These are phyloP conservation scores for Trichophyton mentagrophytes DNA, from an alignment of 2,329 filamentous ascomycete species.

Conservation along the genomic window DNA sequence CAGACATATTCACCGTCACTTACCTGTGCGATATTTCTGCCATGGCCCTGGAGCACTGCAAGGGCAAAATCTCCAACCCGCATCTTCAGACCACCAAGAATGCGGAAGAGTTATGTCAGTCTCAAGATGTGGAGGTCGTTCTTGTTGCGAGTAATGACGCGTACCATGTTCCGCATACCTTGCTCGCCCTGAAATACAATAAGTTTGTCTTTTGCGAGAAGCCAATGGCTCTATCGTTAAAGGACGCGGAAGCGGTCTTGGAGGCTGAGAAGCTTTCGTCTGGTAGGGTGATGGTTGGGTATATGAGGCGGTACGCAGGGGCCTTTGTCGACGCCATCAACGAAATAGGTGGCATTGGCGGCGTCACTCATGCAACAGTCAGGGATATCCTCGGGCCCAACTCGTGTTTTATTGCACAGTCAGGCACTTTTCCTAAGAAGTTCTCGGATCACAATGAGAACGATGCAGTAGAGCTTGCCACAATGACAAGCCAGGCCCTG, in stretches of 20 bases:
- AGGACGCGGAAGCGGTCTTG: slow-evolving; percentile 34
- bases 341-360: slow-evolving; percentile 38
- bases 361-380: slow-evolving; percentile 42
- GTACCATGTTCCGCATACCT: slow-evolving; percentile 38
- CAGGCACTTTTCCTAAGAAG: slow-evolving; percentile 24
- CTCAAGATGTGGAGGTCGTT: slow-evolving; percentile 38
- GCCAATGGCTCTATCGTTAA: slow-evolving; percentile 38
- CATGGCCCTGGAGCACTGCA: slow-evolving; percentile 30
- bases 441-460: slow-evolving; percentile 30
- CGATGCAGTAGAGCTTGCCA: slow-evolving; percentile 16
- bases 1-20: slow-evolving; percentile 33
- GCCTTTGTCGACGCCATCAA: slow-evolving; percentile 41
- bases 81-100: slow-evolving; percentile 24
- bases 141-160: slow-evolving; percentile 39
- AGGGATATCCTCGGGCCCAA: slow-evolving; percentile 44
- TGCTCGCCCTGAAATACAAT: slow-evolving; percentile 32
- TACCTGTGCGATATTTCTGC: slow-evolving; percentile 42
- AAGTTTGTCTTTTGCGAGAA: slow-evolving; percentile 47
- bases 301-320: slow-evolving; percentile 47
- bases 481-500: slow-evolving; percentile 17
- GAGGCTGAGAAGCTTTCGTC: slow-evolving; percentile 37
- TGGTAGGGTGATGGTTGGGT: slow-evolving; percentile 44
- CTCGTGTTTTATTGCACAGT: slow-evolving; percentile 21
- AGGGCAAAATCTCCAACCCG: slow-evolving; percentile 17
- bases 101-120: slow-evolving; percentile 33